These are phyloP conservation scores for Claviceps spartinae DNA, from an alignment of 2,329 filamentous ascomycete genomes.

Conservation along the genomic window DNA sequence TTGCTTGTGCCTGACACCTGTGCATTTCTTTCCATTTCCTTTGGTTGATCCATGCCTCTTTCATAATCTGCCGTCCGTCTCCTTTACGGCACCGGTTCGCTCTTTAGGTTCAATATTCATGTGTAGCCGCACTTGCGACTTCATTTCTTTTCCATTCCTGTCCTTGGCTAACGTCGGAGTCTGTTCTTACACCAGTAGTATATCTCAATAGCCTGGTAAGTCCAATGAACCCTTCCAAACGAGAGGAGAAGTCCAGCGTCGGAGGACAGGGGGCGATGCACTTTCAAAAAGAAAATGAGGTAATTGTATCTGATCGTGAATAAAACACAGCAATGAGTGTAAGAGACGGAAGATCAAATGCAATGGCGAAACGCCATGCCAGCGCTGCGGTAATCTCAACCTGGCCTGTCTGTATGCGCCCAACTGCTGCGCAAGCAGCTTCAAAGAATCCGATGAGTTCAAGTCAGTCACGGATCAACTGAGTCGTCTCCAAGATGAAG, in stretches of 20 bases:
- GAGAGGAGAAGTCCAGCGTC: background rate
- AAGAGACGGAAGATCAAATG: constrained; percentile 66
- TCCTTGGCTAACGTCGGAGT: background rate
- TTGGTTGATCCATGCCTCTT: background rate
- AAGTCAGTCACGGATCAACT: constrained; percentile 67
- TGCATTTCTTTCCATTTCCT: background rate
- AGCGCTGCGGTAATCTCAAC: constrained; percentile 55
- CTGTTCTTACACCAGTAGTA: constrained; percentile 28
- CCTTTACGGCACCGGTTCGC: background rate
- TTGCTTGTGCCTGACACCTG: background rate
- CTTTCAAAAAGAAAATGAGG: background rate
- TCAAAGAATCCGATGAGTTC: constrained; percentile 90
- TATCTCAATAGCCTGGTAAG: constrained; percentile 49
- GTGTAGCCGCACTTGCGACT: background rate
- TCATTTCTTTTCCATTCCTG: background rate
- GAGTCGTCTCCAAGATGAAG: constrained; percentile 65
- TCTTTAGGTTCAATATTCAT: background rate
- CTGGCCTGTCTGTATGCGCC: constrained; percentile 52
- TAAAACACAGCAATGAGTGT: constrained; percentile 47
- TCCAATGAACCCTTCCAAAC: background rate
- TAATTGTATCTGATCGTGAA: background rate
- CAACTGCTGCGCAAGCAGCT: constrained; percentile 58
- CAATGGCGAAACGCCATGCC: constrained; percentile 55
- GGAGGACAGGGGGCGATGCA: too few species aligned
- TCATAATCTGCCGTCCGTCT: background rate